Evolutionary conservation across 176 grass and related monocot genomes (phyloP).

Genomic region (Luzula sylvatica): DNA sequence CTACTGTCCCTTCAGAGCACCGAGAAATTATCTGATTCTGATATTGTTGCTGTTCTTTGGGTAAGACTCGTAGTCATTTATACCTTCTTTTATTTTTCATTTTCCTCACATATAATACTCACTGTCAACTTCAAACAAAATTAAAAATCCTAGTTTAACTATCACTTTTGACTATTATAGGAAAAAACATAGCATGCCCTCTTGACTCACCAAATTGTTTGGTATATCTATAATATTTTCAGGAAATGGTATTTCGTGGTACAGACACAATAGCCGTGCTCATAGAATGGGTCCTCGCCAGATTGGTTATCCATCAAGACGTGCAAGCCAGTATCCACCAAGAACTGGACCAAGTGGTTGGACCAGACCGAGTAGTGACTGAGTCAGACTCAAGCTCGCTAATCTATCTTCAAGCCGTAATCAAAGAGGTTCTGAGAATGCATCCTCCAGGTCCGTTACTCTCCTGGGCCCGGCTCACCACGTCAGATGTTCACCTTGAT

Average conservation of each 20-base stretch:
- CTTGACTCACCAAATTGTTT: background rate
- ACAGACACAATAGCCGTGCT: conserved; percentile 87
- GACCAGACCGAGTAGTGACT: conserved; percentile 14
- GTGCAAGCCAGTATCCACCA: conserved; percentile 57
- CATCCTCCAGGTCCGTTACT: conserved; percentile 92
- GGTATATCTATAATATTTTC: too few relatives aligned
- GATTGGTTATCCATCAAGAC: conserved; percentile 63
- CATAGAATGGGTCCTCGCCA: conserved; percentile 79
- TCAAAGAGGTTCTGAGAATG: conserved; percentile 67
- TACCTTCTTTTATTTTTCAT: too few relatives aligned
- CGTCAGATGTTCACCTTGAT: conserved; percentile 47
- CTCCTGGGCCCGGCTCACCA: conserved; percentile 76
- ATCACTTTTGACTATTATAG: too few relatives aligned
- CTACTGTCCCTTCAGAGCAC: conserved; percentile 49
- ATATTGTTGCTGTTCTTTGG: conserved; percentile 86
- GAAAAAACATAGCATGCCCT: too few relatives aligned
- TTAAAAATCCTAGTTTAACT: too few relatives aligned
- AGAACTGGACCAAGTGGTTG: conserved; percentile 61
- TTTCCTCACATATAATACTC: too few relatives aligned
- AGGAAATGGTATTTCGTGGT: conserved; percentile 97
- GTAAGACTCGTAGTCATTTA: too few relatives aligned
- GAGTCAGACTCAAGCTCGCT: conserved; percentile 31
- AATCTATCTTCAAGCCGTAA: conserved; percentile 64
- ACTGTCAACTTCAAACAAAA: too few relatives aligned
- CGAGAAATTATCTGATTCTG: conserved; percentile 49